Percentiles rank a stretch among this genome's conserved stretches.
Evolutionary conservation across 2,329 filamentous ascomycete species (phyloP).

Genomic region (Hirsutella thompsonii): DNA sequence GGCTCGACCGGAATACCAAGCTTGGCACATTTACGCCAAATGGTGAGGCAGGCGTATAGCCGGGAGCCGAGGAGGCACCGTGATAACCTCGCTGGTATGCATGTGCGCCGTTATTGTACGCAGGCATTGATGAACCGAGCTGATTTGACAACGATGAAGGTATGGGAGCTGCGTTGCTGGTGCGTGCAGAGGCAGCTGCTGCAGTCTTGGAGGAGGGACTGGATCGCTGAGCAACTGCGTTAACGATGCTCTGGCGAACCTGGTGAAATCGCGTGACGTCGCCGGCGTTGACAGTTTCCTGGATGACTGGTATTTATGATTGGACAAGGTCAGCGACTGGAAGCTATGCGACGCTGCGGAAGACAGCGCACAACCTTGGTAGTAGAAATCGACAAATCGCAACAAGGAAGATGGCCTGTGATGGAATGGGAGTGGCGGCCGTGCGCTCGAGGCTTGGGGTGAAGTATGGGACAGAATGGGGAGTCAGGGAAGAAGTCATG

Average conservation of each 20-base stretch:
- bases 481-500: no score
- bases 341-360: no score
- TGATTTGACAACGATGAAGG: slow-evolving; percentile 3
- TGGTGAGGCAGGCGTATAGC: slow-evolving; percentile 7
- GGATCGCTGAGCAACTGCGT: slow-evolving; percentile 16
- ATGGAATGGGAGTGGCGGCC: no score
- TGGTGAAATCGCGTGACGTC: slow-evolving; percentile 29
- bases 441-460: no score
- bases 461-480: no score
- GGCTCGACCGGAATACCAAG: slow-evolving; percentile 52
- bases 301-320: slow-evolving; percentile 22
- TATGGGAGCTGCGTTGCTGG: neutral
- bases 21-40: slow-evolving; percentile 6
- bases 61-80: slow-evolving; percentile 3
- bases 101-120: slow-evolving; percentile 6
- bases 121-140: slow-evolving; percentile 9
- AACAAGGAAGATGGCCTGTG: no score
- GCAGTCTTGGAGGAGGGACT: slow-evolving; percentile 11
- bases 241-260: slow-evolving; percentile 27
- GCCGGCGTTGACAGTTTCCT: slow-evolving; percentile 21
- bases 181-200: slow-evolving; percentile 3
- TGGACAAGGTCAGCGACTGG: neutral
- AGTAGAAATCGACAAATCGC: no score
- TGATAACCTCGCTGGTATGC: slow-evolving; percentile 6
- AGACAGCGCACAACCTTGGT: no score